Percentiles rank a stretch among this genome's conserved stretches.
Evolutionary conservation across 2,329 filamentous ascomycete species (phyloP).

Genomic region (Epichloe bromicola): DNA sequence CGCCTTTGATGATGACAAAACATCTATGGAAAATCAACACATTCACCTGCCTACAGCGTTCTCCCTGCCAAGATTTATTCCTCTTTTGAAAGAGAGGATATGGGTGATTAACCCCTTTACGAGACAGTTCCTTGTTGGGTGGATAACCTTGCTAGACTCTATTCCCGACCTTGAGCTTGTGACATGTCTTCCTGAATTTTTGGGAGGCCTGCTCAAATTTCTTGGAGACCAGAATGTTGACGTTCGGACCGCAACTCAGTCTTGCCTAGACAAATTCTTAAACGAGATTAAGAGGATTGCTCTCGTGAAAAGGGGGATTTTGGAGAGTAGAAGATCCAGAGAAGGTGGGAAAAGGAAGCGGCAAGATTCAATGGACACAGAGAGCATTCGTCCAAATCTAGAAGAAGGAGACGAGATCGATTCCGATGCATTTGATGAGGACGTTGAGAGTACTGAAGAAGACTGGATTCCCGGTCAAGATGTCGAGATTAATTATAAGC

Average conservation of each 20-base stretch:
- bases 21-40: constrained; percentile 30
- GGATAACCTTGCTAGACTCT: constrained; percentile 88
- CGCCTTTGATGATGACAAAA: constrained; percentile 30
- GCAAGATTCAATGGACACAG: constrained; percentile 55
- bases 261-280: constrained; percentile 78
- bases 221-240: constrained; percentile 83
- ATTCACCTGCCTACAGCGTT: constrained; percentile 67
- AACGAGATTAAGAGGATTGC: constrained; percentile 91
- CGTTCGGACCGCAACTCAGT: constrained; percentile 88
- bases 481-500: constrained; percentile 84
- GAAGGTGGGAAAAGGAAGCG: constrained; percentile 56
- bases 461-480: constrained; percentile 98
- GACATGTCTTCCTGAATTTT: constrained; percentile 79
- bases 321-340: constrained; percentile 65
- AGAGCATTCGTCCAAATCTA: constrained; percentile 42
- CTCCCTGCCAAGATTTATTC: constrained; percentile 81
- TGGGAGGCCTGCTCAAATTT: constrained; percentile 81
- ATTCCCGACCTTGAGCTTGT: constrained; percentile 95
- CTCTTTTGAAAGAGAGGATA: constrained; percentile 84
- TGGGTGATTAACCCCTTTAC: constrained; percentile 92
- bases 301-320: constrained; percentile 80
- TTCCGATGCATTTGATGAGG: constrained; percentile 43
- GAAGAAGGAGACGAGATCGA: constrained; percentile 50
- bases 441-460: constrained; percentile 58
- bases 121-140: constrained; percentile 85